Conservation (phyloP, 192 early-diverging fungal genomes). For the Podila horticola region DNA sequence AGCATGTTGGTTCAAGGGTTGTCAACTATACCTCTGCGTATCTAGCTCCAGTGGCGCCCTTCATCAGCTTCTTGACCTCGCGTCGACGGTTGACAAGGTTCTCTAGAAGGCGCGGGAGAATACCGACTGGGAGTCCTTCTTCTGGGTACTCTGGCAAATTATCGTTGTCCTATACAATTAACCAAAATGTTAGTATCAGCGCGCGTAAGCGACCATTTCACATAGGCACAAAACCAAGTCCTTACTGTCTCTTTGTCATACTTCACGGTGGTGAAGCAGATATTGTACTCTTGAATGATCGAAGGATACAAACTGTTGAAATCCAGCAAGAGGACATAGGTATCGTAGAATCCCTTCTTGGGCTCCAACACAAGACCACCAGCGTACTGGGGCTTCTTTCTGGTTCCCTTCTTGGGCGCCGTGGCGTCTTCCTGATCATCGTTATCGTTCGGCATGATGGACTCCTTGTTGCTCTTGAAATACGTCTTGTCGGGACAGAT, state of each 20-base stretch:
- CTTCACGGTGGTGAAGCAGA: conserved; percentile 97
- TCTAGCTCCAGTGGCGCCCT: conserved; percentile 67
- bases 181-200: background rate
- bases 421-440: conserved; percentile 42
- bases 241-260: conserved; percentile 42
- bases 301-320: conserved; percentile 99
- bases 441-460: conserved; percentile 32
- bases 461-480: conserved; percentile 22
- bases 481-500: conserved; percentile 90
- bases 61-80: conserved; percentile 91
- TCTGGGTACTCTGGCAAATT: conserved; percentile 83
- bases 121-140: conserved; percentile 70
- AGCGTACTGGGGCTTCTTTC: conserved; percentile 90
- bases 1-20: too few relatives aligned
- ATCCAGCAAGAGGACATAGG: conserved; percentile 93
- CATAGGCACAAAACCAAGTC: background rate
- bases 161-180: conserved; percentile 63
- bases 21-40: conserved; percentile 29
- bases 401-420: conserved; percentile 56
- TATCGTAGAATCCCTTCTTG: conserved; percentile 97
- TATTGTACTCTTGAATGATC: conserved; percentile 99
- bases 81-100: conserved; percentile 91
- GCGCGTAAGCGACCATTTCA: background rate
- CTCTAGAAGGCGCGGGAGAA: conserved; percentile 88
- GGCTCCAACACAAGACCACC: conserved; percentile 98